These are phyloP conservation scores for Coix lacrymajobi DNA, from an alignment of 176 grass and related monocot genomes.

Conservation along the genomic window DNA sequence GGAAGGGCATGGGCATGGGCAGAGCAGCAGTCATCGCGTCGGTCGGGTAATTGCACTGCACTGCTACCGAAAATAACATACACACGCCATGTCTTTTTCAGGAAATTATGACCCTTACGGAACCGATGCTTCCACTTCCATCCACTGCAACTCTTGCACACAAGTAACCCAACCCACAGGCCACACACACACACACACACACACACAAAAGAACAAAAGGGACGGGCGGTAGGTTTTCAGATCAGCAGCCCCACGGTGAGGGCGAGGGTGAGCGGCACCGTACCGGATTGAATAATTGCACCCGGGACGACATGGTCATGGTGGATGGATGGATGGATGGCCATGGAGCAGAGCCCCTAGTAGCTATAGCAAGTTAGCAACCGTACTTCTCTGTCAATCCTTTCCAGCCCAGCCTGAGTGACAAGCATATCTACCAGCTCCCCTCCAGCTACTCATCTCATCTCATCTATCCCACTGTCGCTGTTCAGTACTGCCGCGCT, in stretches of 20 bases:
- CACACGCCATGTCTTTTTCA: conserved; percentile 20
- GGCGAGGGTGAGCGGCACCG: neutral
- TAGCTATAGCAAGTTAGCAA: neutral
- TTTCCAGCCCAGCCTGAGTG: conserved; percentile 8
- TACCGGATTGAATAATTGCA: conserved; percentile 7
- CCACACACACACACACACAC: no score
- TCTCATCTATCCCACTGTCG: neutral
- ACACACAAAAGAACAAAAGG: neutral
- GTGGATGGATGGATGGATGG: neutral
- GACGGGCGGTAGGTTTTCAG: conserved; percentile 2
- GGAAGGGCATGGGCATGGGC: no score
- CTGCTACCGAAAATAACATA: conserved; percentile 20
- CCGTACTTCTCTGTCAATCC: conserved; percentile 1
- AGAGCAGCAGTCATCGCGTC: neutral
- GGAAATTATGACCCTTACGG: conserved; percentile 14
- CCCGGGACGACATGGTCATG: conserved; percentile 10
- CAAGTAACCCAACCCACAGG: neutral
- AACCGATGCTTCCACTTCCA: conserved; percentile 18
- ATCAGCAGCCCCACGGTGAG: neutral
- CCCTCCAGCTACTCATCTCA: neutral
- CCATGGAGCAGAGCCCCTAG: fast-evolving
- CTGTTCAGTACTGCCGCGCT: neutral
- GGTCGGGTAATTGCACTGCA: neutral
- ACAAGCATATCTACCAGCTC: conserved; percentile 14
- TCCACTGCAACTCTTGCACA: neutral